Base-by-base conservation (phyloP, 495 filamentous ascomycete genomes). In the Thozetella sp. region DNA sequence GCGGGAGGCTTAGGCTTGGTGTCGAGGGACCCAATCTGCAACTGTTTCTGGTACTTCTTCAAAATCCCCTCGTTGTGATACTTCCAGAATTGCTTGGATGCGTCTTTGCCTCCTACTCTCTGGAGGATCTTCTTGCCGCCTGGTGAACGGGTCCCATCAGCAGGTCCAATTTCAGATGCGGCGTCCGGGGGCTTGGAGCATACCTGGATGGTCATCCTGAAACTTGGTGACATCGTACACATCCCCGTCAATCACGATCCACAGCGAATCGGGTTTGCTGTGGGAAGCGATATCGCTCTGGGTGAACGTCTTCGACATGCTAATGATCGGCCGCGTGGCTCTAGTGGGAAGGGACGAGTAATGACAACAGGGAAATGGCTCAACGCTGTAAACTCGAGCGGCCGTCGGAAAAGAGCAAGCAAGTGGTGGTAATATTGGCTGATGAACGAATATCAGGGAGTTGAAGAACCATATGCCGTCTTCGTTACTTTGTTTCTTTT, bases 11-110 rank as follows among this genome's bases (percentile, higher is more conserved):
- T 80, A 67, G 90, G 88, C 79, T 98, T 97, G 69, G 86, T 88
- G 70, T 98, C 88, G 63, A 99, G 76, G 1, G 93, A 97, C 43
- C 95, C 95, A 67, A 99, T 83, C 70, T 93, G 90, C 53, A 99
- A 85, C 72, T 91, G 81, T 25, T 84, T 76, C 78, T 95, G 89
- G 83, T 93, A 97, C 74, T 98, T 99, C 80, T 97, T 98, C 65
- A 98, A 83, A 63, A 98, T 92, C 55, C 89, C 85, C 67, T 85
- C 82, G 67, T 97, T 99, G 82, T 99, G 95, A 74, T 99, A 98
- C 77, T 98, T 99, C 95, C 95, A 99, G 81, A 99, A 99, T 71
- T 97, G 96, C 75, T 96, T 94, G 24, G 91, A 93, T 19, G 95
- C 95, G 65, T 99, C 96, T 73, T 98, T 99, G 65, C 95, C 95